Conservation (phyloP, 352 stramenopile genomes). For the Phytophthora syringae region DNA sequence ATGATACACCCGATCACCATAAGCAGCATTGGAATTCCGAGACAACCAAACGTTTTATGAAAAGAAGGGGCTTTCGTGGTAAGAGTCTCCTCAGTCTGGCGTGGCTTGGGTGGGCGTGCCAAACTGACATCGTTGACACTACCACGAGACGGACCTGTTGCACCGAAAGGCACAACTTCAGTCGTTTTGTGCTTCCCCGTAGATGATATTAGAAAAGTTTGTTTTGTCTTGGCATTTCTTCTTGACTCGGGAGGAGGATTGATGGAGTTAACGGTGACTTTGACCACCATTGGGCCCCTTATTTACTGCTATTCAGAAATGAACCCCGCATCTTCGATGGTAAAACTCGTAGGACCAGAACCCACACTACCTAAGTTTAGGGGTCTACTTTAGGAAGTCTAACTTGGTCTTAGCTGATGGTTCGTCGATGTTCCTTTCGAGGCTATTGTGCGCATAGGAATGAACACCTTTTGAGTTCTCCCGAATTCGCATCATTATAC, state of each 20-base stretch:
- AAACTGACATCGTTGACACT: neutral
- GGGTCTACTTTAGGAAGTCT: too few relatives aligned
- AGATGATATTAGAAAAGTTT: neutral
- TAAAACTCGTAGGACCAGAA: too few relatives aligned
- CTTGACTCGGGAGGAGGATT: neutral
- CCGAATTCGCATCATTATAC: too few relatives aligned
- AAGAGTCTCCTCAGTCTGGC: neutral
- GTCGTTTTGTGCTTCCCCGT: neutral
- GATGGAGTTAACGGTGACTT: too few relatives aligned
- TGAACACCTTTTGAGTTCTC: too few relatives aligned
- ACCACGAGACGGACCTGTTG: neutral
- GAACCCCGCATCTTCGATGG: too few relatives aligned
- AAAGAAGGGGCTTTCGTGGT: neutral
- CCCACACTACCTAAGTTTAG: too few relatives aligned
- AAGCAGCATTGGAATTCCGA: constrained; percentile 9
- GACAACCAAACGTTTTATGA: constrained; percentile 10
- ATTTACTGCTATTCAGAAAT: too few relatives aligned
- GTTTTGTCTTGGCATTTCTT: neutral
- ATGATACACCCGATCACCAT: constrained; percentile 18
- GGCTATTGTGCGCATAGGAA: too few relatives aligned
- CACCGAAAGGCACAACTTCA: constrained; percentile 1
- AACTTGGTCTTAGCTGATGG: too few relatives aligned
- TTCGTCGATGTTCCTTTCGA: too few relatives aligned
- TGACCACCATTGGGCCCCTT: too few relatives aligned
- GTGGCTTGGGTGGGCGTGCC: neutral